Conservation (phyloP, 805 yeast species). For the Kuraishia capsulata region DNA sequence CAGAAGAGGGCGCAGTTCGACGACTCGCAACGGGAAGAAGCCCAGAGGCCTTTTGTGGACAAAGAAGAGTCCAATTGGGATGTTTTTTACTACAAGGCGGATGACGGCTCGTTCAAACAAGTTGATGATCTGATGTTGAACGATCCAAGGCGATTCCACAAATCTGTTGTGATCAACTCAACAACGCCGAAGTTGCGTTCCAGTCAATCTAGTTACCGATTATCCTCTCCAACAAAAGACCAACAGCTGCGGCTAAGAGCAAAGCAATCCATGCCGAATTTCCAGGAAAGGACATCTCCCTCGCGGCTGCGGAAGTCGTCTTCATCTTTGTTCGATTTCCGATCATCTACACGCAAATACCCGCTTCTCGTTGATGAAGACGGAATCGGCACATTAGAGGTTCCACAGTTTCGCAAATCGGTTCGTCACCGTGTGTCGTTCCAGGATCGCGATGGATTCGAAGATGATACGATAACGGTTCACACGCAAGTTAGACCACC, state of each 20-base stretch:
- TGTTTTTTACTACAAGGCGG: conserved; percentile 4
- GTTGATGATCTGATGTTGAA: neutral
- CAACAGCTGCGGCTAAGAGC: neutral
- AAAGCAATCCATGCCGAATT: neutral
- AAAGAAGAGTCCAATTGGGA: neutral
- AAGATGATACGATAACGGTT: neutral
- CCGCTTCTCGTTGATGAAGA: neutral
- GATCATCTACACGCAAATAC: neutral
- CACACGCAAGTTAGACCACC: neutral
- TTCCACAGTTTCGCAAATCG: neutral
- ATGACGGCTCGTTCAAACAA: conserved; percentile 2
- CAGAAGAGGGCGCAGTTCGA: neutral
- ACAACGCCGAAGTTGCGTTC: neutral
- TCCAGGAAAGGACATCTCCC: neutral
- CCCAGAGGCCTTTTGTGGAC: neutral
- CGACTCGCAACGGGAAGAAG: too few relatives aligned
- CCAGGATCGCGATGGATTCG: neutral
- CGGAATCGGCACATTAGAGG: neutral
- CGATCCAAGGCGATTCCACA: neutral
- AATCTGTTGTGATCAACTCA: neutral
- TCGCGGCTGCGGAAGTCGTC: neutral
- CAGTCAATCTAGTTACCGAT: neutral
- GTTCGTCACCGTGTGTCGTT: neutral
- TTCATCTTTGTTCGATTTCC: neutral
- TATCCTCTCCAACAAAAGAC: neutral